Base-by-base conservation (phyloP, 192 early-diverging fungal genomes). In the Rhizoclosmatium globosum region DNA sequence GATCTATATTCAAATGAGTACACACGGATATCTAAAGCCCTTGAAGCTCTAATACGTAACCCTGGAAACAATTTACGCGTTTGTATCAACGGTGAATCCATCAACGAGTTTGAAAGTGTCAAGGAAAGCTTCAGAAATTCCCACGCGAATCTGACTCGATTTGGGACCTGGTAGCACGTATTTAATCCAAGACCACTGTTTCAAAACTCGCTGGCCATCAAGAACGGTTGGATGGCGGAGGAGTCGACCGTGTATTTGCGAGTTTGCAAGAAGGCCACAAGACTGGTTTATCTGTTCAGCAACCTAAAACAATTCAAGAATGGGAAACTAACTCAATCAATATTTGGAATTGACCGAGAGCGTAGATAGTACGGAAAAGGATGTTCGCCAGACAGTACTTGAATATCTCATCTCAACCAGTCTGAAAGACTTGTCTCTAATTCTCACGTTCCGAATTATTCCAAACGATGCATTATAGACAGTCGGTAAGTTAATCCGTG, bases 381-480 rank as follows among this genome's bases (percentile, higher is more conserved):
- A 39, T 68, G 31, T 7, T 42, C 67, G 4, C 0, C 67, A 45
- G 19, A 68, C 7, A 43, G 2, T 71, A 39, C n/a, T 58, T 21
- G 70, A 71, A 43, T 57, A 57, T n/a, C 56, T 50, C 56, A 57
- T 71, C n/a, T 71, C 70, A 38, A 17, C 41, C 23, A 57, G 48
- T 38, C 42, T 71, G 11, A 71, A 71, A 38, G 70, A 71, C 42
- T 71, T 46, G 19, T 71, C 70, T 9, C 17, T 71, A 15, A 71
- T 71, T 15, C 13, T 71, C 19, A 57, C 70, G 42, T 71, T 71
- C n/a, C 70, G 70, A n/a, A 42, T 64, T 64, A 7, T 21, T 19
- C 21, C 23, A 38, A 41, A 64, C 61, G 21, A 38, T 64, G 0
- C 15, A 15, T 17, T 65, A 58, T 17, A 58, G 57, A 58, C 3